Evolutionary conservation across 768 basidiomycete genomes (phyloP), one percentile per base, ranked within the genome.

Genomic region (Mycena galopus): DNA sequence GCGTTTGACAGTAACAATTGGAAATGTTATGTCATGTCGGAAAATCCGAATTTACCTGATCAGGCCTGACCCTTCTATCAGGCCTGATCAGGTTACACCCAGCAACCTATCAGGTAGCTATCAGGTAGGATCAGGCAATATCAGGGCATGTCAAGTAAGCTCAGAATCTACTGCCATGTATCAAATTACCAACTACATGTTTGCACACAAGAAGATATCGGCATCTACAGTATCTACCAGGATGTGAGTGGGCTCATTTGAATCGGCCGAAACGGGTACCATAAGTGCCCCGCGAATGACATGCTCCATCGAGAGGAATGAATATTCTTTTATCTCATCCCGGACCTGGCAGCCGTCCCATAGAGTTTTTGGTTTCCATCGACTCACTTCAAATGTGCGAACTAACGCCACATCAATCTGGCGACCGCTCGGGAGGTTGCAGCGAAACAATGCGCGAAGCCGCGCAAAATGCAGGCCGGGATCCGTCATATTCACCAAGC

Each of bases 201-300:
- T 56, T 4, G 70, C 64, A 14, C 71, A 59, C 25, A 73, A 57
- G 30, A 68, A 73, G 21, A 73, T 73, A 25, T 73, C 71, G 11
- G 65, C 71, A 33, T 73, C 71, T 44, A 73, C 35, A 53, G 56
- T 35, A 51, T 73, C 67, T 1, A 67, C 25, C 3, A 73, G 67
- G 17, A 55, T 50, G 53, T 67, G 61, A 19, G 62, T 71, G 7
- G 50, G 27, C 37, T 71, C 65, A 3, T 42, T 21, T 2, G 42
- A 2, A 35, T 16, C 61, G 11, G 12, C 14, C 0, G 65, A 72
- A 3, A 62, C 60, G 0, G 71, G 71, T 3, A 53, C 59, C 47
- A 72, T 33, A 16, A 66, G 66, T 10, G 65, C 71, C 17, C 71
- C 71, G 1, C 71, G 71, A 29, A 72, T 47, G 11, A 61, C 50